phyloP scores from a whole-genome alignment of 2,329 filamentous ascomycete species.

The Emergomyces pasteurianus region DNA sequence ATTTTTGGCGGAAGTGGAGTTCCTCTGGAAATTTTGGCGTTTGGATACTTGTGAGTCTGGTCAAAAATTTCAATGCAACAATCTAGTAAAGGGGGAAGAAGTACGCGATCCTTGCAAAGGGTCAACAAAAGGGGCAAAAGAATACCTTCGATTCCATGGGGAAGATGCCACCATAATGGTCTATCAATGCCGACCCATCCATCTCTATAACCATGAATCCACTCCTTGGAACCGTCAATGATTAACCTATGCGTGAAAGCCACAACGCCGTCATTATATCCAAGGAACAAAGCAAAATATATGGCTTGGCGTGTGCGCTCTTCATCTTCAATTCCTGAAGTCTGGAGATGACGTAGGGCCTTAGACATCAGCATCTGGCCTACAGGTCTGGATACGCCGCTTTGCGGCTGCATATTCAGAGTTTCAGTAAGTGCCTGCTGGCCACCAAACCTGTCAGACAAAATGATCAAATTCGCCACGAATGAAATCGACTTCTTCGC shows the following conservation, averaged over 20 bases:
- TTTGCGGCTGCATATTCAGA: not conserved
- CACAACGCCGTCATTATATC: conserved; percentile 17
- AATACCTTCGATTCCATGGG: conserved; percentile 31
- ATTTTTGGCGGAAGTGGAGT: conserved; percentile 30
- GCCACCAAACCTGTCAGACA: conserved; percentile 8
- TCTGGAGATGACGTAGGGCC: conserved; percentile 14
- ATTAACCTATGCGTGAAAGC: conserved; percentile 25
- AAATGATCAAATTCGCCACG: conserved; percentile 7
- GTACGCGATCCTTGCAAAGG: conserved; percentile 5
- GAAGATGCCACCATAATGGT: conserved; percentile 26
- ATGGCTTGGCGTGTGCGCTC: conserved; percentile 29
- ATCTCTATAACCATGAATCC: conserved; percentile 20
- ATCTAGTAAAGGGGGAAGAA: not conserved
- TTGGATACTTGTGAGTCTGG: not conserved
- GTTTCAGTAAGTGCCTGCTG: not conserved
- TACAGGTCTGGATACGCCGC: conserved; percentile 7
- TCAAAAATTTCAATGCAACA: not conserved
- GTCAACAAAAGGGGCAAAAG: not conserved
- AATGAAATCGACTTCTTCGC: conserved; percentile 4
- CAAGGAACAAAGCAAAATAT: conserved; percentile 24
- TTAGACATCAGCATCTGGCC: conserved; percentile 19
- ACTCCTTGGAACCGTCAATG: conserved; percentile 25
- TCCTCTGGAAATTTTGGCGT: conserved; percentile 23
- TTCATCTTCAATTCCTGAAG: conserved; percentile 23
- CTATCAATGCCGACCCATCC: conserved; percentile 10